Conservation (phyloP, 2,329 filamentous ascomycete genomes). For the Arachnomyces sp. region DNA sequence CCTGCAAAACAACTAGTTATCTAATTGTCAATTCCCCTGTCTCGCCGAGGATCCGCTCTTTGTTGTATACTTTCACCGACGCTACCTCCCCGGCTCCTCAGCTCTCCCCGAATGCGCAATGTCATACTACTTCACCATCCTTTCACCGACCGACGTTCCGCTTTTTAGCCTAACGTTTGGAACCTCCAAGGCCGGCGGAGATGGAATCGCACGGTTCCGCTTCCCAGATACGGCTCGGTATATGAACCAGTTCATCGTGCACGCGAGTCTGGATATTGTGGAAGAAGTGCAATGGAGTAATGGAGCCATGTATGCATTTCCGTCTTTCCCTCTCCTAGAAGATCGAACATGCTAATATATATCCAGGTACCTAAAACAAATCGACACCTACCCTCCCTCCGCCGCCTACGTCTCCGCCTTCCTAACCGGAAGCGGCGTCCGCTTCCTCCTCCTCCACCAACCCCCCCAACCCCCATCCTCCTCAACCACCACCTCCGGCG, state of each 20-base stretch:
- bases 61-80: no score
- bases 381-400: slow-evolving; percentile 79
- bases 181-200: slow-evolving; percentile 89
- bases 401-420: slow-evolving; percentile 94
- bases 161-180: slow-evolving; percentile 97
- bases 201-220: slow-evolving; percentile 82
- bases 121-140: slow-evolving; percentile 98
- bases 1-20: no score
- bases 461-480: slow-evolving; percentile 49
- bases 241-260: slow-evolving; percentile 95
- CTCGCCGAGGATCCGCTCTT: no score
- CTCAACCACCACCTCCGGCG: slow-evolving; percentile 28
- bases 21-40: no score
- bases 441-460: slow-evolving; percentile 90
- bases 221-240: slow-evolving; percentile 83
- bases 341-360: neutral
- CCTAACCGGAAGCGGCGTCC: slow-evolving; percentile 83
- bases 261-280: slow-evolving; percentile 87
- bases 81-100: slow-evolving; percentile 3
- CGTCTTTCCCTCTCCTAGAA: slow-evolving; percentile 7
- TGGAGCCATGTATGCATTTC: slow-evolving; percentile 61
- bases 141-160: slow-evolving; percentile 91
- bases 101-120: slow-evolving; percentile 44
- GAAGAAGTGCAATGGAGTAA: slow-evolving; percentile 94
- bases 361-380: slow-evolving; percentile 82